These are phyloP conservation scores for Triglochin maritima DNA, from an alignment of 106 monocot genomes.

Conservation along the genomic window DNA sequence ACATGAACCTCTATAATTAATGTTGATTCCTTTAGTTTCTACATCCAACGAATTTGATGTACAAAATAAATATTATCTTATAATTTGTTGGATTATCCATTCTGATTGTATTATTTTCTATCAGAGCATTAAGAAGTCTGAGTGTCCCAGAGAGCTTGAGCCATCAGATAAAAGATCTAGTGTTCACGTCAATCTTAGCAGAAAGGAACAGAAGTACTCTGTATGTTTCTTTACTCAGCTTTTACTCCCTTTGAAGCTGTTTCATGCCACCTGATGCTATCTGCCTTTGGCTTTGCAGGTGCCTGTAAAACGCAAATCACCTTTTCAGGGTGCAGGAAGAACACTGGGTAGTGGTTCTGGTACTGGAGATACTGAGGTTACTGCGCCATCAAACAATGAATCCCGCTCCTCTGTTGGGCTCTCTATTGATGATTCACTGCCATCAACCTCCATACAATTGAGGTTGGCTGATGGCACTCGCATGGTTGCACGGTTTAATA, in stretches of 20 bases:
- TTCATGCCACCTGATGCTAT: background rate
- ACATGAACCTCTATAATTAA: too few relatives aligned
- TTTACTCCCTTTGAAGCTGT: background rate
- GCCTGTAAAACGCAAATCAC: conserved; percentile 23
- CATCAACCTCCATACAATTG: conserved; percentile 76
- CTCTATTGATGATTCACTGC: conserved; percentile 47
- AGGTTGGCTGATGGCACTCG: conserved; percentile 78
- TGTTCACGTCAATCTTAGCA: conserved; percentile 20
- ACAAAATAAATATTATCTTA: too few relatives aligned
- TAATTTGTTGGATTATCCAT: too few relatives aligned
- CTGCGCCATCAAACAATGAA: conserved; percentile 5
- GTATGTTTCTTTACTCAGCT: conserved; percentile 4
- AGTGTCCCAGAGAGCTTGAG: conserved; percentile 22
- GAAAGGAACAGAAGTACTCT: conserved; percentile 15
- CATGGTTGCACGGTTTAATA: conserved; percentile 70
- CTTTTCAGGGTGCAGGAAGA: conserved; percentile 76
- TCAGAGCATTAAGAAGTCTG: conserved; percentile 28
- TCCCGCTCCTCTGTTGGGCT: conserved; percentile 21
- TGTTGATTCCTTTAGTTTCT: too few relatives aligned
- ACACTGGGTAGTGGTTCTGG: conserved; percentile 40
- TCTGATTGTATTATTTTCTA: background rate
- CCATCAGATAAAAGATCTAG: conserved; percentile 17
- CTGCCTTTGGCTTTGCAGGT: conserved; percentile 25
- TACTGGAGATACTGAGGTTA: background rate
- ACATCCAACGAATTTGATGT: too few relatives aligned